These are phyloP conservation scores for Macrotyloma uniflorum DNA, from an alignment of 306 rosid genomes.

Conservation along the genomic window DNA sequence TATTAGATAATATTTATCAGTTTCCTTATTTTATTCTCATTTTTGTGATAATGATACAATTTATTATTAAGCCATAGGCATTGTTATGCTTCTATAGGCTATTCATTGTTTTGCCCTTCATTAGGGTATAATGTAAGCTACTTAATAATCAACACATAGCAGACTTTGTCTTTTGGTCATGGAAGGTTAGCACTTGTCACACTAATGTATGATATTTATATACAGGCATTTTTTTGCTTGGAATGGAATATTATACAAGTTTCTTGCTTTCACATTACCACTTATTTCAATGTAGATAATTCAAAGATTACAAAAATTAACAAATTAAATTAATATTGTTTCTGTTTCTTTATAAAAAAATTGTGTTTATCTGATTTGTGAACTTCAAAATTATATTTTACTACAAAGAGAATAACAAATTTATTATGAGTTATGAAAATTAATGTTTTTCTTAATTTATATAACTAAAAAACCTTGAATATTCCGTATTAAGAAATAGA, in stretches of 20 bases:
- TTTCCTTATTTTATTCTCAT: slow-evolving; percentile 1
- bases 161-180: slow-evolving; percentile 40
- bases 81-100: slow-evolving; percentile 49
- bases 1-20: slow-evolving; percentile 40
- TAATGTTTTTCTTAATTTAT: too few species aligned
- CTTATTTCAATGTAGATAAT: neutral
- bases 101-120: slow-evolving; percentile 36
- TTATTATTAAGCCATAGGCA: slow-evolving; percentile 45
- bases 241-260: neutral
- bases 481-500: too few species aligned
- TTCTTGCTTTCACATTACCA: slow-evolving; percentile 19
- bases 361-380: too few species aligned
- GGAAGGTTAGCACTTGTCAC: slow-evolving; percentile 25
- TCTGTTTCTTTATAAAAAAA: too few species aligned
- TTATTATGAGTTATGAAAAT: too few species aligned
- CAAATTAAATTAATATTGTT: neutral
- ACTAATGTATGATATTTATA: slow-evolving; percentile 14
- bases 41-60: slow-evolving; percentile 50
- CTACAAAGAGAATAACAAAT: too few species aligned
- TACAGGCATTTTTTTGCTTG: slow-evolving; percentile 5
- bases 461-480: too few species aligned
- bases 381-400: too few species aligned
- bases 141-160: slow-evolving; percentile 43
- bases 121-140: slow-evolving; percentile 46
- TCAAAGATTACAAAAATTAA: neutral